These are phyloP conservation scores for Gillenia trifoliata DNA, from an alignment of 306 rosid species.

Conservation along the genomic window DNA sequence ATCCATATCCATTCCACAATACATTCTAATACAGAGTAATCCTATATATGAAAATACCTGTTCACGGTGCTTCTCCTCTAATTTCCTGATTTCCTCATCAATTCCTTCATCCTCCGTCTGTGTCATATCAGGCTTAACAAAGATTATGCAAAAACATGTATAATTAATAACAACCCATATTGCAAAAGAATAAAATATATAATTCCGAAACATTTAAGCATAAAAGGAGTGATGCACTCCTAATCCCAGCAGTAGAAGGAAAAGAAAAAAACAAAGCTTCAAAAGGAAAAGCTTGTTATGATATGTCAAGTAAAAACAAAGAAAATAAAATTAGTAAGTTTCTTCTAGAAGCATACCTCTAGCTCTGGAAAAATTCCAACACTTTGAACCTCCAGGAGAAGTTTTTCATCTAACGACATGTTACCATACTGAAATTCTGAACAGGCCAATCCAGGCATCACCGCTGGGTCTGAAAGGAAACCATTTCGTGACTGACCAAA, in stretches of 20 bases:
- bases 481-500: constrained; percentile 53
- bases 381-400: constrained; percentile 90
- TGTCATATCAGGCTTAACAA: constrained; percentile 67
- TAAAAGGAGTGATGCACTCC: not conserved
- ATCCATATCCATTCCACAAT: not conserved
- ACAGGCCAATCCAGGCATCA: constrained; percentile 40
- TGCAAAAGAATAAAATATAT: constrained; percentile 1
- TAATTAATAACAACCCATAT: constrained; percentile 12
- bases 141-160: constrained; percentile 23
- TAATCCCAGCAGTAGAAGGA: not conserved
- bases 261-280: not conserved
- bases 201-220: constrained; percentile 15
- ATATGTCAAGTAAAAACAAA: not conserved
- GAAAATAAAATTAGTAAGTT: not conserved
- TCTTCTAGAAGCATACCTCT: constrained; percentile 45
- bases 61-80: constrained; percentile 60
- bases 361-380: constrained; percentile 73
- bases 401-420: constrained; percentile 68
- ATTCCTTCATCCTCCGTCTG: constrained; percentile 66
- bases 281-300: not conserved
- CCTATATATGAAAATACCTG: constrained; percentile 46
- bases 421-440: constrained; percentile 70
- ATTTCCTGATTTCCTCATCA: constrained; percentile 58
- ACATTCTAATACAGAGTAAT: constrained; percentile 14
- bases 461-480: constrained; percentile 45